phyloP scores from a whole-genome alignment of 1,284 basidiomycete genomes.

The Phlebopus sp. region DNA sequence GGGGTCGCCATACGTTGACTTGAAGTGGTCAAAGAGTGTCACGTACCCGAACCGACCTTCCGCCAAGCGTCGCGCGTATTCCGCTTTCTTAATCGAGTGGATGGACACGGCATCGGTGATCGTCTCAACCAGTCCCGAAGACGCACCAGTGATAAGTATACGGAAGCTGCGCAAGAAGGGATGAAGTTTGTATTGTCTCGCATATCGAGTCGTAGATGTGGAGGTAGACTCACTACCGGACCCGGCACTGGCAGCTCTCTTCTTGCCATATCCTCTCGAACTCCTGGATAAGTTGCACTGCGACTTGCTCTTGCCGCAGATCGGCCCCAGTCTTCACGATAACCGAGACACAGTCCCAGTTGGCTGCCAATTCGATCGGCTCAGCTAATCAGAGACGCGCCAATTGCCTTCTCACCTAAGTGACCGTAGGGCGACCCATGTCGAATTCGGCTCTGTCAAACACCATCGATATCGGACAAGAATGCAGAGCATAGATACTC shows the following conservation, averaged over 20 bases:
- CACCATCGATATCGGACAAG: neutral
- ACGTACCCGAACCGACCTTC: constrained; percentile 82
- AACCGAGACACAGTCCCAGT: constrained; percentile 88
- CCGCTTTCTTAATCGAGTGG: constrained; percentile 98
- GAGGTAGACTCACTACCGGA: constrained; percentile 72
- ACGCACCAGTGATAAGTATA: constrained; percentile 92
- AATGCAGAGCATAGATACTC: neutral
- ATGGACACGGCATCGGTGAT: constrained; percentile 97
- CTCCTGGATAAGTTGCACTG: constrained; percentile 91
- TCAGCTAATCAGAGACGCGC: constrained; percentile 7
- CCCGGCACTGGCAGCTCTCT: constrained; percentile 87
- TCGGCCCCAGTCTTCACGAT: constrained; percentile 99
- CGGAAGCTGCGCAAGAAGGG: constrained; percentile 49
- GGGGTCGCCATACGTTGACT: constrained; percentile 85
- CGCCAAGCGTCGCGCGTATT: constrained; percentile 86
- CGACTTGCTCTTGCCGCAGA: constrained; percentile 95
- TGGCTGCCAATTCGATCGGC: constrained; percentile 40
- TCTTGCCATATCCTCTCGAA: constrained; percentile 96
- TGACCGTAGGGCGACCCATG: constrained; percentile 95
- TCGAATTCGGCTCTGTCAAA: constrained; percentile 77
- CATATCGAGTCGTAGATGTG: neutral
- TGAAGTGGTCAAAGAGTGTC: constrained; percentile 87
- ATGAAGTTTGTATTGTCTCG: constrained; percentile 4
- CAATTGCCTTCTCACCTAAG: constrained; percentile 57
- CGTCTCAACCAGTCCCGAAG: constrained; percentile 91